These are phyloP conservation scores for Akebia trifoliata DNA, from an alignment of 164 flowering plant genomes.

Conservation along the genomic window DNA sequence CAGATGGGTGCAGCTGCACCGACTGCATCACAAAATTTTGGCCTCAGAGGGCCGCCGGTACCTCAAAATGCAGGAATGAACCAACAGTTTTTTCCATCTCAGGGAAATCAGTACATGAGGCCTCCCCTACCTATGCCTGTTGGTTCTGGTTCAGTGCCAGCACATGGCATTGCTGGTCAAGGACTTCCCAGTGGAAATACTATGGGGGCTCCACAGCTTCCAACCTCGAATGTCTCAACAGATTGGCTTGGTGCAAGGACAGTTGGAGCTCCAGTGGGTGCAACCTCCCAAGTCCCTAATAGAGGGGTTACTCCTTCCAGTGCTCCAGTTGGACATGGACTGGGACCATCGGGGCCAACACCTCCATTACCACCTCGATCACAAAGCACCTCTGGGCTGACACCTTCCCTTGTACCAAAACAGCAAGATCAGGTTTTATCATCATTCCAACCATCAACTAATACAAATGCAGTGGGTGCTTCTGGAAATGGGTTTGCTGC, in stretches of 20 bases:
- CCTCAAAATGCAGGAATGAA: conserved; percentile 28
- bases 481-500: conserved; percentile 72
- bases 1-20: conserved; percentile 36
- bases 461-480: conserved; percentile 36
- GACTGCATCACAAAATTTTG: conserved; percentile 43
- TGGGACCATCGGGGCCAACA: conserved; percentile 17
- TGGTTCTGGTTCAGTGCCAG: conserved; percentile 35
- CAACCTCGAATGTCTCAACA: conserved; percentile 42
- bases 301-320: conserved; percentile 34
- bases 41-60: conserved; percentile 46
- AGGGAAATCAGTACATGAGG: conserved; percentile 44
- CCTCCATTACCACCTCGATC: conserved; percentile 26
- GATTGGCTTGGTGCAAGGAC: conserved; percentile 50
- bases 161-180: conserved; percentile 32
- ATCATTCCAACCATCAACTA: conserved; percentile 30
- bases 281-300: conserved; percentile 34
- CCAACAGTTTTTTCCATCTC: conserved; percentile 48
- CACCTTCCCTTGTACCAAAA: conserved; percentile 30
- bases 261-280: conserved; percentile 29
- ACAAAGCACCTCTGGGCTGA: conserved; percentile 13
- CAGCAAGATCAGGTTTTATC: conserved; percentile 28
- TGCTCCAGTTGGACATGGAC: conserved; percentile 24
- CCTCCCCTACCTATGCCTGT: conserved; percentile 44
- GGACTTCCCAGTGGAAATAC: conserved; percentile 36
- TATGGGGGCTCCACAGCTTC: conserved; percentile 20